phyloP scores from a whole-genome alignment of 2,329 filamentous ascomycete genomes.

The Aspergillus vadensis region DNA sequence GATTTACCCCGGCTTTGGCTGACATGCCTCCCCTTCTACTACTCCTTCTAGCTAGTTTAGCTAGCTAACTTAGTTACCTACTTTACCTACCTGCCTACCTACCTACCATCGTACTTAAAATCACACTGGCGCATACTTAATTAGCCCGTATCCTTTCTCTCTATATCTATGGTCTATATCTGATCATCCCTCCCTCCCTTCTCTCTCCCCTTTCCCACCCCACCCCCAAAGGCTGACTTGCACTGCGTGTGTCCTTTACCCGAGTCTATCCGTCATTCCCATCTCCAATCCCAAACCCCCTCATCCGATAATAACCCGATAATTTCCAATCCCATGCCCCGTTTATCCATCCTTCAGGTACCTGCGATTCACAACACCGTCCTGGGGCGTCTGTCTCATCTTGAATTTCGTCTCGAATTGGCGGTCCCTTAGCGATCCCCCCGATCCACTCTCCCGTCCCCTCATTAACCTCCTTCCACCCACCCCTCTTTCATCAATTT shows the following conservation, averaged over 20 bases:
- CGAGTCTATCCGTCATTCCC: not conserved
- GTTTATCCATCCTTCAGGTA: constrained; percentile 5
- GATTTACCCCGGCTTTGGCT: not conserved
- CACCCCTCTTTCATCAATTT: not conserved
- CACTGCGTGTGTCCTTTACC: not conserved
- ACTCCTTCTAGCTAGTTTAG: too few species aligned
- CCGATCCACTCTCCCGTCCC: constrained; percentile 3
- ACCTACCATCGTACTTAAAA: not conserved
- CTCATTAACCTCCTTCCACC: not conserved
- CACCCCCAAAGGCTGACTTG: not conserved
- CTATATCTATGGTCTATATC: not conserved
- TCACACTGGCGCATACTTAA: not conserved
- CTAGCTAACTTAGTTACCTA: not conserved
- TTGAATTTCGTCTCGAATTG: not conserved
- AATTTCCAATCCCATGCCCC: not conserved
- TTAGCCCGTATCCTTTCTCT: not conserved
- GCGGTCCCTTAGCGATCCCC: constrained; percentile 3
- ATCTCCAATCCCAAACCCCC: not conserved
- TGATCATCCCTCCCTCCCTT: not conserved
- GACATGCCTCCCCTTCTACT: not conserved
- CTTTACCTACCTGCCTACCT: not conserved
- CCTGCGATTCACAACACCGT: not conserved
- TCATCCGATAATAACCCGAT: not conserved
- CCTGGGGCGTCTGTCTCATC: constrained; percentile 3
- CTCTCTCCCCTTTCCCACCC: not conserved